Percentiles rank a stretch among this genome's conserved stretches.
These are phyloP conservation scores for Zasmidium cellare DNA, from an alignment of 2,329 filamentous ascomycete genomes.

Conservation along the genomic window DNA sequence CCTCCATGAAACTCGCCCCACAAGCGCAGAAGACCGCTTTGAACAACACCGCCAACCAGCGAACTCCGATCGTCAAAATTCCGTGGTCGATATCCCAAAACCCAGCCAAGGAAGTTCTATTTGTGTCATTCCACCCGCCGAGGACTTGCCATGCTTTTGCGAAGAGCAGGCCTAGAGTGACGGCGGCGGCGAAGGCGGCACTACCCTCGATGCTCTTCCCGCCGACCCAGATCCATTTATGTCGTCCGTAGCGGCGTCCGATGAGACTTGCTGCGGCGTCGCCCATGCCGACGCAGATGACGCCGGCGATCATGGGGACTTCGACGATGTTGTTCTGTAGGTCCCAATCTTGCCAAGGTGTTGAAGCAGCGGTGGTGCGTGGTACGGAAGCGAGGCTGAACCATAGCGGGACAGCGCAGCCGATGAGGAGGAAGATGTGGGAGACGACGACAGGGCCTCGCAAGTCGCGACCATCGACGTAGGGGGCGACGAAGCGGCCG, in stretches of 20 bases:
- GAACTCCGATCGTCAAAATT: constrained; percentile 19
- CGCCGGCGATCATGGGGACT: constrained; percentile 85
- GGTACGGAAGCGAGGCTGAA: constrained; percentile 72
- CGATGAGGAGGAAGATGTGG: constrained; percentile 92
- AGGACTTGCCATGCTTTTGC: constrained; percentile 73
- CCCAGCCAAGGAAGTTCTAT: constrained; percentile 3
- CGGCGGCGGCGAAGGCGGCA: constrained; percentile 76
- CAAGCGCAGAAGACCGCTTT: constrained; percentile 73
- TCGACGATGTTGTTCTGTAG: constrained; percentile 60
- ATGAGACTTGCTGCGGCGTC: constrained; percentile 91
- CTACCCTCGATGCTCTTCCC: constrained; percentile 92
- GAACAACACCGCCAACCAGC: constrained; percentile 35
- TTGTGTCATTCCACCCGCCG: constrained; percentile 64
- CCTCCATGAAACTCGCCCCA: constrained; percentile 87
- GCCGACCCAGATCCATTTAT: constrained; percentile 95
- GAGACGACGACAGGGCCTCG: constrained; percentile 92
- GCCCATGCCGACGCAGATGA: constrained; percentile 92
- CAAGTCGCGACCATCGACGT: constrained; percentile 90
- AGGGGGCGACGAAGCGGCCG: constrained; percentile 83
- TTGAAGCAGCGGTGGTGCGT: constrained; percentile 49
- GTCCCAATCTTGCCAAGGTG: constrained; percentile 71
- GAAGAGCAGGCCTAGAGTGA: constrained; percentile 70
- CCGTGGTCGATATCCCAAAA: no score
- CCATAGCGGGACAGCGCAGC: constrained; percentile 94
- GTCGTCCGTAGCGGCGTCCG: constrained; percentile 78